phyloP scores from a whole-genome alignment of 768 basidiomycete species.

The Amanita pseudoporphyria region DNA sequence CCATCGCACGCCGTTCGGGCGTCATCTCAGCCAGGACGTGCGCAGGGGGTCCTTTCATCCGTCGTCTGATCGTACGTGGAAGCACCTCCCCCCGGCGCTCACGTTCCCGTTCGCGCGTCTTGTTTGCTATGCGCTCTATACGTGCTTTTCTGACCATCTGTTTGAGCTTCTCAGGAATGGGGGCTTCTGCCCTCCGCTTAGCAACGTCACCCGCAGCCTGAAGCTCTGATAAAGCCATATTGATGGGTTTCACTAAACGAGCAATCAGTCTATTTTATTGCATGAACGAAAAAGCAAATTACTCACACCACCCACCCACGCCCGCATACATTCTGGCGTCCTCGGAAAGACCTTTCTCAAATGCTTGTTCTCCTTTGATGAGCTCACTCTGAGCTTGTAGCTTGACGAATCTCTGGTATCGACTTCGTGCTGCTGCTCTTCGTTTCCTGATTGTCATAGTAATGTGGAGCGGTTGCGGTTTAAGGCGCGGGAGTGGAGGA shows the following conservation, averaged over 20 bases:
- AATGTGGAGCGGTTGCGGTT: conserved; percentile 68
- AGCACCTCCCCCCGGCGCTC: conserved; percentile 59
- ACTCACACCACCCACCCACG: conserved; percentile 33
- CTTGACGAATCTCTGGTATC: conserved; percentile 26
- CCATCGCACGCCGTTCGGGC: conserved; percentile 32
- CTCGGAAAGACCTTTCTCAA: conserved; percentile 23
- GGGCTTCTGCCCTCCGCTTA: conserved; percentile 26
- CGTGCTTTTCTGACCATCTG: conserved; percentile 45
- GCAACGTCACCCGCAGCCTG: conserved; percentile 31
- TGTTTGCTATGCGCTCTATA: conserved; percentile 50
- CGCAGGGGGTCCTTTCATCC: conserved; percentile 52
- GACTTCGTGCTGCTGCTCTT: conserved; percentile 25
- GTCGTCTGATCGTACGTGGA: conserved; percentile 33
- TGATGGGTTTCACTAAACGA: too few relatives aligned
- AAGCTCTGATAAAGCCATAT: too few relatives aligned
- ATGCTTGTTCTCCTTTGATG: conserved; percentile 23
- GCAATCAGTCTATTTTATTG: too few relatives aligned
- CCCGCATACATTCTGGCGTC: conserved; percentile 14
- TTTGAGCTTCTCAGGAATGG: conserved; percentile 41
- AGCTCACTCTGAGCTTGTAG: conserved; percentile 23
- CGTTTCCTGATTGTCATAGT: conserved; percentile 56
- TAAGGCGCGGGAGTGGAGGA: conserved; percentile 67
- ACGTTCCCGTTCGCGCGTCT: conserved; percentile 49
- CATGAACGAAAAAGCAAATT: background rate
- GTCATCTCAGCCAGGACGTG: conserved; percentile 47